Evolutionary conservation across 106 monocot species (phyloP), one percentile per base, ranked within the genome.

Genomic region (Platanthera guangdongensis): DNA sequence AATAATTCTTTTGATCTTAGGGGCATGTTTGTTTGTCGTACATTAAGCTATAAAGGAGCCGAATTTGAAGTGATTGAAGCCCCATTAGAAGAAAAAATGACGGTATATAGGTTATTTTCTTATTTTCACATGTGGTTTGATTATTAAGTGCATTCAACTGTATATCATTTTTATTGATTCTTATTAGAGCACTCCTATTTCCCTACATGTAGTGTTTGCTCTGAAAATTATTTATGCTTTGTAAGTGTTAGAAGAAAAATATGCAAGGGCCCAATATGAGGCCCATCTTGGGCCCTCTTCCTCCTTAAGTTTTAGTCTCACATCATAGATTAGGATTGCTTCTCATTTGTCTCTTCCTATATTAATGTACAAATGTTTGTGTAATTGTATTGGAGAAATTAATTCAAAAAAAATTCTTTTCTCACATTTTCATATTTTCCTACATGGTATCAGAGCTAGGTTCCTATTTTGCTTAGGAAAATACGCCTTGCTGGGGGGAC

Each of bases 1-100:
- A 51, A 50, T 47, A 13, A 48, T 11, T 16, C 46, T 65, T 76
- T 85, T 57, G 57, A 77, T 8, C 75, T 81, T 80, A 99, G 97
- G 84, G 97, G 97, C 45, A 99, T 99, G 97, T 99, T 92, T 70
- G 89, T 99, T 1, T 99, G 94, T 70, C 97, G 97, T n/a, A 94
- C 94, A 21, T 78, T 99, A 72, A 99, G 97, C 78, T 99, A 92
- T 87, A 90, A 88, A 74, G 97, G 90, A 50, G 88, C 84, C 57
- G 97, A 94, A 30, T 99, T 99, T 88, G 97, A 99, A 89, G 87
- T 99, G 52, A 81, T 99, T 76, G 97, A 99, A 84, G 91, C 94
- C 32, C 87, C 88, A 52, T 62, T 99, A 75, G 97, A 92, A 64
- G 94, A 94, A 72, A 91, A 82, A 75, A 99, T 99, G 97, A 91